Percentiles rank a stretch among this genome's conserved stretches.
These are phyloP conservation scores for Bauhinia variegata DNA, from an alignment of 306 rosid genomes.

Conservation along the genomic window DNA sequence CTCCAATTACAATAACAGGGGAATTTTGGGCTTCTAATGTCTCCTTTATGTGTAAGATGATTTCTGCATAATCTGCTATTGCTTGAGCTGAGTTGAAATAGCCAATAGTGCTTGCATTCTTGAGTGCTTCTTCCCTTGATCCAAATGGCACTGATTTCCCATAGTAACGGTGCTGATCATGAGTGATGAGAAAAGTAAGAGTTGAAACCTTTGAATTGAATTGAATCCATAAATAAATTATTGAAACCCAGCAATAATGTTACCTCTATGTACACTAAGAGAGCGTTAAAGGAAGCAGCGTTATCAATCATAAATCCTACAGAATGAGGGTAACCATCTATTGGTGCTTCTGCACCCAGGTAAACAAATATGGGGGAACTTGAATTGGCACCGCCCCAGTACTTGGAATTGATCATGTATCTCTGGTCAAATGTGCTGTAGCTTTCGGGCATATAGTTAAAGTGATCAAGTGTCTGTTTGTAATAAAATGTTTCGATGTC, in stretches of 20 bases:
- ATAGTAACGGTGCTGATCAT: conserved; percentile 59
- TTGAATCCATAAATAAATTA: not conserved
- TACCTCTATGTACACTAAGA: conserved; percentile 43
- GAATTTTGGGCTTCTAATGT: conserved; percentile 38
- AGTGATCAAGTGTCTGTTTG: conserved; percentile 47
- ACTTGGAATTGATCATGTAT: conserved; percentile 33
- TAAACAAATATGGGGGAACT: conserved; percentile 43
- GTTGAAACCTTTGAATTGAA: not conserved
- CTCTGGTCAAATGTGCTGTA: conserved; percentile 43
- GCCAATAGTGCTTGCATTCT: conserved; percentile 50
- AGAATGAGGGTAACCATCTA: not conserved
- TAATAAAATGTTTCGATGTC: conserved; percentile 29
- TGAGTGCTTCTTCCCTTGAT: conserved; percentile 54
- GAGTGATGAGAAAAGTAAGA: too few relatives aligned
- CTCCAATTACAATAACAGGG: conserved; percentile 59
- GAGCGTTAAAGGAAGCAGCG: conserved; percentile 37
- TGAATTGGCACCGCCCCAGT: conserved; percentile 43
- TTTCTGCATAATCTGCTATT: conserved; percentile 54
- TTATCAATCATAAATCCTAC: conserved; percentile 32
- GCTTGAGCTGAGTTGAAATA: conserved; percentile 67
- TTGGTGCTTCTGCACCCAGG: conserved; percentile 41
- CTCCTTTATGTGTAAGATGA: conserved; percentile 48
- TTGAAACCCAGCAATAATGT: too few relatives aligned
- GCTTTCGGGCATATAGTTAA: conserved; percentile 43
- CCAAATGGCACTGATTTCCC: conserved; percentile 58